Base-by-base conservation (phyloP, 805 yeast genomes). In the Kuraishia ogatae region DNA sequence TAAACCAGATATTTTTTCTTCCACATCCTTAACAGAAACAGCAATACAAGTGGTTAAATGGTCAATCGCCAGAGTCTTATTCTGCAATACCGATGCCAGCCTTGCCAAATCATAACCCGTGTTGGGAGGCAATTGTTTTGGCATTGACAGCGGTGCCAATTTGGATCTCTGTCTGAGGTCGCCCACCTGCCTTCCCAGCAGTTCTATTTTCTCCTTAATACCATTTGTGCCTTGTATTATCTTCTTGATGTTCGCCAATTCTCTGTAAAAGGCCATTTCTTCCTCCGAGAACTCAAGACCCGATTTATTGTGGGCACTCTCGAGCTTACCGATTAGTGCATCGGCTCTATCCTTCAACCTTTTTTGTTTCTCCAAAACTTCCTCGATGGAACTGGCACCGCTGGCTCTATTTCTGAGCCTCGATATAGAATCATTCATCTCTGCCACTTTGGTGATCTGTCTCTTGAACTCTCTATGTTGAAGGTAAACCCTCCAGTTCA, bases 331-430 rank as follows among this genome's bases (percentile, higher is more conserved):
- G 13, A 28, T 13, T 23, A 53, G 46, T 19, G 17, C 13, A 17
- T 47, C 26, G 4, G 49, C 17, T 39, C 80, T 73, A 3, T 64
- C 59, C 11, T 66, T 60, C 47, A 73, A 59, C 11, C 55, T 26
- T 17, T 57, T 55, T 59, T 80, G 75, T 55, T 77, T 74, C 6
- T 59, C 60, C 15, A 59, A 20, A 2, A 64, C 58, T 1, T 56
- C 54, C 17, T 61, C 58, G 2, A 64, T 43, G 50, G 64, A 57
- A 26, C 57, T 59, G n/a, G 50, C 54, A 2, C 46, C 53, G 17
- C 59, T 52, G 19, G 59, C 57, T 2, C 60, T 58, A 19, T 59
- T 55, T 22, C 65, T 21, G 11, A 53, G 52, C n/a, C 19, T 21
- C 46, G 48, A 19, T 5, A 21, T 7, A 19, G 21, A 15, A 21